Base-by-base conservation (phyloP, 257 asterid genomes). In the Solanum etuberosum region DNA sequence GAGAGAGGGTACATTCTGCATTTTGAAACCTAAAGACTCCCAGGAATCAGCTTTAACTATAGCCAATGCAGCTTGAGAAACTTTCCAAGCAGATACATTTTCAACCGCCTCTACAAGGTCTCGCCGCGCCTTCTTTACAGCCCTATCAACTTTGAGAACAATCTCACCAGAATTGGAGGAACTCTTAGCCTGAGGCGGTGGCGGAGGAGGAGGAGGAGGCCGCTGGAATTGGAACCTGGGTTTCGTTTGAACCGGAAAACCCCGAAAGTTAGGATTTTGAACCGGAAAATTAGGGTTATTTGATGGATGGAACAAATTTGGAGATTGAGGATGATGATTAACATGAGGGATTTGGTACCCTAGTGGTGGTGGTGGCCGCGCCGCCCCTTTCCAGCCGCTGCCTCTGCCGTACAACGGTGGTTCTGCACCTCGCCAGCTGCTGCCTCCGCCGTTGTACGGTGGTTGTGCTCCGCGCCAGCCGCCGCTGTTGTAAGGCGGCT, bases 1-100 rank as follows among this genome's bases (percentile, higher is more conserved):
- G 82, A 95, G 93, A 46, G 98, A 91, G 72, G 99, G 98, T 73
- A 95, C 94, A 86, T 91, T 95, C 91, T 94, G 97, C 98, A 96
- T 94, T 74, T 89, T 92, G 86, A 92, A 83, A 46, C 99, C 98
- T 86, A 95, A 93, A 57, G 95, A 92, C 88, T 93, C 96, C 98
- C 98, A 95, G 3, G 98, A 93, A 84, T 91, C 94, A 29, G 92
- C 95, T 86, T 93, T 85, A 38, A 95, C 88, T 48, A 78, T 83
- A 90, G 89, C 65, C 86, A 94, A 87, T 59, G 95, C 99, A 74
- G 91, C 94, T 93, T 92, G 94, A 18, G 98, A 92, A 70, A 94
- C 98, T 88, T 92, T 94, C 98, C 97, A 96, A 54, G 93, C 91
- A 4, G 98, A 92, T 35, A 95, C 98, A 86, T 80, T 88, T 88